phyloP scores from a whole-genome alignment of 148 eudicot genomes.

The Pharnaceum exiguum region DNA sequence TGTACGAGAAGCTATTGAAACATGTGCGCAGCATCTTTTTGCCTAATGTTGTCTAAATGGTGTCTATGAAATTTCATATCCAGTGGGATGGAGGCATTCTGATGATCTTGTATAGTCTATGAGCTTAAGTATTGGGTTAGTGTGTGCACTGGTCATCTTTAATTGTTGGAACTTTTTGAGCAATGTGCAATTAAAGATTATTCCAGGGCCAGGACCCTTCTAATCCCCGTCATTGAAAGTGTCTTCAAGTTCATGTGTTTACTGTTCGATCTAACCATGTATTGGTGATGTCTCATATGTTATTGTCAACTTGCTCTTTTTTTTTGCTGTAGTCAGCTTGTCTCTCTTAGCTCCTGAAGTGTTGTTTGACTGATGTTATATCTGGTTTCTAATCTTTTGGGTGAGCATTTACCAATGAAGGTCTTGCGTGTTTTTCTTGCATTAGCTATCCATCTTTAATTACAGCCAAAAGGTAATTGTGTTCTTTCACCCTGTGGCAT shows the following conservation, averaged over 20 bases:
- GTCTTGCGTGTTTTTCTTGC: no score
- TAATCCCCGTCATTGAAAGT: neutral
- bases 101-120: conserved; percentile 25
- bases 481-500: no score
- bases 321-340: neutral
- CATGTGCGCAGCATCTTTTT: conserved; percentile 22
- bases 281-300: neutral
- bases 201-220: conserved; percentile 12
- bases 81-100: conserved; percentile 34
- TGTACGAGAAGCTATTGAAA: conserved; percentile 18
- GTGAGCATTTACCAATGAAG: no score
- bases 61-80: conserved; percentile 38
- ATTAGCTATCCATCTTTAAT: no score
- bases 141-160: conserved; percentile 25
- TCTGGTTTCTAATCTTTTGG: no score
- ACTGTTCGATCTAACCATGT: neutral
- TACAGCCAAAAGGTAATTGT: no score
- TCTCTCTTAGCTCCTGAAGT: no score
- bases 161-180: conserved; percentile 18
- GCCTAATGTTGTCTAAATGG: conserved; percentile 7
- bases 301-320: neutral
- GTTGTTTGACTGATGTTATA: no score
- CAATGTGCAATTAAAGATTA: conserved; percentile 20
- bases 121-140: conserved; percentile 6
- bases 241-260: neutral